Base-by-base conservation (phyloP, 768 basidiomycete species). In the Lactarius deliciosus region DNA sequence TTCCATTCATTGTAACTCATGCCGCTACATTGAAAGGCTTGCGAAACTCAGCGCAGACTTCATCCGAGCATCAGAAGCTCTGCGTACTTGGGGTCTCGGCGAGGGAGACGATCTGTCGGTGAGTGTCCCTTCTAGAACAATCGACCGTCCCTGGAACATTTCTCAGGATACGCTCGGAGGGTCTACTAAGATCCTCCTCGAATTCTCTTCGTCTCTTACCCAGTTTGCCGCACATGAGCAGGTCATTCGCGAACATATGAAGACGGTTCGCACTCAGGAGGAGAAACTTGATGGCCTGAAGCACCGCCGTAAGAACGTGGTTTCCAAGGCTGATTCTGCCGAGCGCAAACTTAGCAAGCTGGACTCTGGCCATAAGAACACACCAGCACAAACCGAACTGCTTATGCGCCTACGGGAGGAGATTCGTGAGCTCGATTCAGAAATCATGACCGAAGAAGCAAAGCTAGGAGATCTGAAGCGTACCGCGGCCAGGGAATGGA, bases 291-390 rank as follows among this genome's bases (percentile, higher is more conserved):
- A 92, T 63, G 89, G 90, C 4, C 77, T 94, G 16, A 88, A 86
- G 70, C 84, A 87, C 16, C 83, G 89, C 20, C 81, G 94, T 60
- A 86, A 87, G 70, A 79, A 80, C 11, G 80, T 94, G 6, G 82
- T 81, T 11, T 76, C 82, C 30, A 89, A 89, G 68, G 91, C 94
- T 0, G 94, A 96, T 63, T 77, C 84, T 20, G 94, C 92, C 2
- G 94, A 96, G 70, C 91, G 83, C 80, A 96, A 96, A 74, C 82
- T 98, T 43, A 85, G 82, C 76, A 96, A 90, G 79, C 96, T 97
- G 94, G 84, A 83, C 69, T 82, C 90, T 0, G 92, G 95, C 75
- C 86, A 96, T 79, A 98, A 96, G 81, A 90, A 91, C 70, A 77
- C 94, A 41, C 77, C 79, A 2, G 71, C 79, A 63, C 95, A 96